Base-by-base conservation (phyloP, 2,329 filamentous ascomycete species). In the Tothia fuscella region DNA sequence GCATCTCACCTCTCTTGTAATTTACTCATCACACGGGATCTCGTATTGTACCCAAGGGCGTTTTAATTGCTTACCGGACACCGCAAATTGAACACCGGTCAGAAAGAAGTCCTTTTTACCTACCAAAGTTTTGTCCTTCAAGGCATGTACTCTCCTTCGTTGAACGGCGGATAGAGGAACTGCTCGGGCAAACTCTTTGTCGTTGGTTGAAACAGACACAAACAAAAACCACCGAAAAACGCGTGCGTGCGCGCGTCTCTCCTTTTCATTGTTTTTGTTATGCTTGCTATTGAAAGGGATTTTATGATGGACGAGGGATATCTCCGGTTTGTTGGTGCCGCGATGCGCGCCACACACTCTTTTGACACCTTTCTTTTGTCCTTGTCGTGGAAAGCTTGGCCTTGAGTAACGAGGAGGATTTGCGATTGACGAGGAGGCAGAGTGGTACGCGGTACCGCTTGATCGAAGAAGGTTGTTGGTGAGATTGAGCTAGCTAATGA, bases 321-420 rank as follows among this genome's bases (percentile, higher is more conserved):
- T 41, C 29, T 41, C 26, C 39, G 20, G 30, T 21, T 22, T 17
- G 20, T 32, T 25, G 17, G 33, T 32, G 29, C 21, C 39, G 39
- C 29, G 29, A 41, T 41, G 30, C 30, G 39, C 39, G 29, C 21
- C 39, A 22, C 39, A 21, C 39, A 31, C 6, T 41, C 39, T 3
- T 41, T 35, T 26, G 21, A 14, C 1, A 22, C 31, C 20, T 41
- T 41, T 41, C 39, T 31, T 41, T 33, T 41, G 39, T 41, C 39
- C 35, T 37, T 25, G 35, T 37, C 35, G 35, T 17, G 35, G 28
- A 25, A 37, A 37, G 35, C 35, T 37, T 37, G 35, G n/a, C n/a
- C 35, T 37, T 37, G 35, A 25, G 21, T 37, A 37, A 25, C 35
- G 31, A 24, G 14, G 31, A 30, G 30, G 31, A 41, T 29, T 7